Evolutionary conservation across 2,329 filamentous ascomycete genomes (phyloP).

Genomic region (Curvularia sp.): DNA sequence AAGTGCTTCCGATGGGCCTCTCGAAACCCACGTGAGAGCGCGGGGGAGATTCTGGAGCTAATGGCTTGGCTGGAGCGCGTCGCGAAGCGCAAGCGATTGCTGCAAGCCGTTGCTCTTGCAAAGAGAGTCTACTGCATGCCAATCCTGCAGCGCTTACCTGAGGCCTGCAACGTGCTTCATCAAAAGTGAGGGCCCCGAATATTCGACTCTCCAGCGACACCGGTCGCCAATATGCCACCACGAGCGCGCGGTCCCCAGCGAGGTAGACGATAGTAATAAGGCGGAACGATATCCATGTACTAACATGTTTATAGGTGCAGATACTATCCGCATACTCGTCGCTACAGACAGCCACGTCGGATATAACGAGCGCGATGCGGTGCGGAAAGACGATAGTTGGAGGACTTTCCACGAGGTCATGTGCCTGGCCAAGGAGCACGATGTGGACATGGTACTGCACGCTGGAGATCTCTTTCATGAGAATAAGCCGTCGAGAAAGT

Average conservation of each 20-base stretch:
- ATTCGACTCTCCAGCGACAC: not conserved
- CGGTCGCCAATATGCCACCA: slow-evolving; percentile 32
- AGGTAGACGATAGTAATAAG: slow-evolving; percentile 31
- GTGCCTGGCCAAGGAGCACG: slow-evolving; percentile 81
- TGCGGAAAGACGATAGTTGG: slow-evolving; percentile 98
- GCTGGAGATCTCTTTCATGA: slow-evolving; percentile 97
- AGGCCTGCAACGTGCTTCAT: not conserved
- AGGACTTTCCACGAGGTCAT: slow-evolving; percentile 95
- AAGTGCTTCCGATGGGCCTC: slow-evolving; percentile 26
- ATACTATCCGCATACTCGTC: slow-evolving; percentile 93
- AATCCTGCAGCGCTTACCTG: not conserved
- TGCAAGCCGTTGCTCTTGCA: slow-evolving; percentile 1
- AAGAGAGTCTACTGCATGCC: not conserved
- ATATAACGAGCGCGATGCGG: slow-evolving; percentile 89
- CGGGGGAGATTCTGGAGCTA: slow-evolving; percentile 22
- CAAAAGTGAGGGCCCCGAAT: not conserved
- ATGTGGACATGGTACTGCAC: slow-evolving; percentile 97
- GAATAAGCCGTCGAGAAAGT: slow-evolving; percentile 94
- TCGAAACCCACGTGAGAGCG: slow-evolving; percentile 38
- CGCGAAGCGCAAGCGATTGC: slow-evolving; percentile 22
- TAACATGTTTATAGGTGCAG: slow-evolving; percentile 59
- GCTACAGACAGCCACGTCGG: slow-evolving; percentile 98
- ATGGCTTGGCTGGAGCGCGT: slow-evolving; percentile 41
- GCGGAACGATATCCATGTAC: not conserved
- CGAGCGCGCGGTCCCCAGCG: slow-evolving; percentile 36